Percentiles rank a stretch among this genome's conserved stretches.
phyloP scores from a whole-genome alignment of 176 grass and related monocot species.

The Zoysia japonica region DNA sequence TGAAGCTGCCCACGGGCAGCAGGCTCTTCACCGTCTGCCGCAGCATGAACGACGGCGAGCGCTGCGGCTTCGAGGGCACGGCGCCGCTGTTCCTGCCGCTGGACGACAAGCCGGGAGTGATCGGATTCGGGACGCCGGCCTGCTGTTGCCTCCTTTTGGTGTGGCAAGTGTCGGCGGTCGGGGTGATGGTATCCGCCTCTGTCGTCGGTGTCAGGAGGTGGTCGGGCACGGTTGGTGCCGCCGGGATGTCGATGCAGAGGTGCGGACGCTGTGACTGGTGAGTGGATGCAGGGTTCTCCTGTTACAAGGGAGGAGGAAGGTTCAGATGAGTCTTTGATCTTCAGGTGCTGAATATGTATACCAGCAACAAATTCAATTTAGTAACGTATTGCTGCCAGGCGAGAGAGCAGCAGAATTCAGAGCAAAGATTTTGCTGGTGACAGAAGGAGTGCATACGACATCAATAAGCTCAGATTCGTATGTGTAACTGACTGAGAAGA shows the following conservation, averaged over 20 bases:
- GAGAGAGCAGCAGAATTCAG: no score
- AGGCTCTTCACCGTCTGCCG: constrained; percentile 56
- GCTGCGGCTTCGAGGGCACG: constrained; percentile 24
- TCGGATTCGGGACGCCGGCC: not conserved
- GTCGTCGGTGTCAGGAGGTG: constrained; percentile 15
- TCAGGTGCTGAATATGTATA: no score
- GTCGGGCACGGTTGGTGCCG: constrained; percentile 18
- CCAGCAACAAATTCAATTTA: no score
- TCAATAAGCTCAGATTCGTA: no score
- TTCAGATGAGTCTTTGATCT: no score
- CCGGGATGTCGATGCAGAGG: constrained; percentile 66
- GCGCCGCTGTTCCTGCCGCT: not conserved
- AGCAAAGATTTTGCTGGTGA: no score
- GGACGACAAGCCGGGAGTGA: constrained; percentile 32
- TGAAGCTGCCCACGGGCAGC: constrained; percentile 63
- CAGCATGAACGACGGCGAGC: constrained; percentile 56
- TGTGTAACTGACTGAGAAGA: no score
- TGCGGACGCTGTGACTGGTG: constrained; percentile 44
- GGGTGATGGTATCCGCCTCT: constrained; percentile 24
- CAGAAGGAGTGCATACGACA: no score
- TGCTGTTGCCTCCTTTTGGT: constrained; percentile 1
- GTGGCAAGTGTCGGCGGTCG: constrained; percentile 30
- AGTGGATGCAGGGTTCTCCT: no score
- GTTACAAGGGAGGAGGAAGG: no score
- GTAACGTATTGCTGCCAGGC: no score